Evolutionary conservation across 2,329 filamentous ascomycete genomes (phyloP), one percentile per base, ranked within the genome.

Genomic region (Dryadomyces quercivorus): DNA sequence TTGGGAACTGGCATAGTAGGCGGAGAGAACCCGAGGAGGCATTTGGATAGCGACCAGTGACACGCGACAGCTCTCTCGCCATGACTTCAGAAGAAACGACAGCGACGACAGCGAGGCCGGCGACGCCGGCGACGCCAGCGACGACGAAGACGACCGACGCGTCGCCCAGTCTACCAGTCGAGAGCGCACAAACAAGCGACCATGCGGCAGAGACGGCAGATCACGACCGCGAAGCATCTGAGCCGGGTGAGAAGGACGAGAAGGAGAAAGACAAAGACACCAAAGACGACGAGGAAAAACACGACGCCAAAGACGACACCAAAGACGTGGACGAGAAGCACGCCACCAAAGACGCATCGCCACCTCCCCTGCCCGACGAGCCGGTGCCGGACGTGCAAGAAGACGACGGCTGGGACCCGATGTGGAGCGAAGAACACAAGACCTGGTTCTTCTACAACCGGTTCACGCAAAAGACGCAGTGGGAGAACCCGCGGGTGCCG

Each of bases 391-490:
- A 57, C 8, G 52, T 47, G 8, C 76, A 83, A 55, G 79, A 85
- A 64, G 78, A 83, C 58, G 80, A 84, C 61, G 90, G 90, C 55
- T 95, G 89, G 89, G 82, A 86, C 57, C 82, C 82, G 36, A 74
- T 86, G 55, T 93, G 87, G 86, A 88, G 93, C 62, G 69, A 77
- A 20, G 74, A 66, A 51, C 74, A 77, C 2, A 77, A 84, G 58
- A 76, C 82, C 2, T 95, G 83, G 72, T 94, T 88, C 70, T 95
- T 94, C 70, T 82, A 82, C 74, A 95, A 95, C 66, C 81, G 83
- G 59, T 82, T 86, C 65, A 93, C 87, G 6, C 77, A 80, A 36
- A 72, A 78, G 58, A 81, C 81, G 45, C 88, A 92, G 63, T 93
- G 89, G 87, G 85, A 91, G 44, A 94, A 95, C 63, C 89, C 89